Conservation (phyloP, 805 yeast genomes). For the Wilhelminamyces savonicus region DNA sequence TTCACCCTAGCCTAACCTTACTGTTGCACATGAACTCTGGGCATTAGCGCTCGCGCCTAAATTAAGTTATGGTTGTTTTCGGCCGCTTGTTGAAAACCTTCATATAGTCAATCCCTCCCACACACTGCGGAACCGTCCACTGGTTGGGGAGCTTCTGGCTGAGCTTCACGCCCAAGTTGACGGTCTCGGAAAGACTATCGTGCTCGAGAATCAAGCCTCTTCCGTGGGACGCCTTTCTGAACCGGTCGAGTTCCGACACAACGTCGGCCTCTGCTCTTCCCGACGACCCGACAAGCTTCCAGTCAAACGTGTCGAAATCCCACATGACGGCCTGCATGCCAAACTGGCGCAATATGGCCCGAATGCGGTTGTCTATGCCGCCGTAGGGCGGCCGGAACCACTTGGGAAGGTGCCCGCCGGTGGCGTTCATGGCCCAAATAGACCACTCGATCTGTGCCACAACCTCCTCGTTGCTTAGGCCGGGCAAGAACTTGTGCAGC, state of each 20-base stretch:
- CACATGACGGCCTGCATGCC: constrained; percentile 86
- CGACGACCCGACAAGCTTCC: constrained; percentile 52
- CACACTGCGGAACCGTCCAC: constrained; percentile 74
- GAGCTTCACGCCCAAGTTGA: constrained; percentile 59
- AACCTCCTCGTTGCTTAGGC: constrained; percentile 69
- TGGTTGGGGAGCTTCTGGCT: constrained; percentile 46
- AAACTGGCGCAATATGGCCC: constrained; percentile 73
- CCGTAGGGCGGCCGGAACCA: constrained; percentile 98
- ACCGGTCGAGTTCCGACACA: constrained; percentile 46
- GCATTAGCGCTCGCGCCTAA: no score
- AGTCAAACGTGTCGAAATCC: constrained; percentile 90
- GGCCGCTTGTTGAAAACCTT: constrained; percentile 21
- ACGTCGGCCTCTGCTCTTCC: constrained; percentile 49
- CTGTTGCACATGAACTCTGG: no score
- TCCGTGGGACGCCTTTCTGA: constrained; percentile 30
- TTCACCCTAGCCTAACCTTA: no score
- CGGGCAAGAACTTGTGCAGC: constrained; percentile 83
- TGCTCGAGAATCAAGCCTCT: constrained; percentile 81
- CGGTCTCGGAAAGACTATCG: constrained; percentile 65
- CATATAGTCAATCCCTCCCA: constrained; percentile 58
- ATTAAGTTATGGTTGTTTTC: no score
- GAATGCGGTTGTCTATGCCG: constrained; percentile 81
- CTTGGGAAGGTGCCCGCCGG: constrained; percentile 78
- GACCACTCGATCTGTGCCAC: constrained; percentile 93
- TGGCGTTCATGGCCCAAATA: constrained; percentile 96